Percentiles rank a stretch among this genome's conserved stretches.
Conservation (phyloP, 2,329 filamentous ascomycete species). For the Aspergillus aculeatinus region DNA sequence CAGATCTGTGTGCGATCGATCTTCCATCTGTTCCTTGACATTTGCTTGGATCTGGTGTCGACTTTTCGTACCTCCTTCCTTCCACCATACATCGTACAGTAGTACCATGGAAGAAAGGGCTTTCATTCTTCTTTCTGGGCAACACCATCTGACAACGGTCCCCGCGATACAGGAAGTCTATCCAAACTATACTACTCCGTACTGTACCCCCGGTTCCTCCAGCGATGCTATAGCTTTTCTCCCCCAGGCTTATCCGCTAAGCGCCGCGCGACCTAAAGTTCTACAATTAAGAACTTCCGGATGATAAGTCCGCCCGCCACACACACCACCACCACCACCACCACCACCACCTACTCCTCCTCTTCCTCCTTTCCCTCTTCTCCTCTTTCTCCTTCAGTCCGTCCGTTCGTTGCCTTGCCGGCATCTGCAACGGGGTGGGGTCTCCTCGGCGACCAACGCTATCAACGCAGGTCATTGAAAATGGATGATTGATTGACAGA, state of each 20-base stretch:
- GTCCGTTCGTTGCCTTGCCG: too few species aligned
- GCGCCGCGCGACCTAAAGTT: neutral
- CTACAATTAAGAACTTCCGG: neutral
- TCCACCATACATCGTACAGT: neutral
- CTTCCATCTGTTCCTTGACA: neutral
- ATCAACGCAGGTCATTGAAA: conserved; percentile 2
- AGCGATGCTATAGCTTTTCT: neutral
- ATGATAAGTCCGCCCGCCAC: neutral
- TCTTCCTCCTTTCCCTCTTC: too few species aligned
- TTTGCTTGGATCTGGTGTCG: neutral
- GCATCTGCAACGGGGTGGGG: conserved; percentile 9
- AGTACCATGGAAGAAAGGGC: neutral
- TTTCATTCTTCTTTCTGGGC: neutral
- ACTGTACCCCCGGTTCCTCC: neutral
- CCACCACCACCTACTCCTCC: neutral
- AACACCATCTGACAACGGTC: neutral
- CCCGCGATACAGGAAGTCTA: neutral
- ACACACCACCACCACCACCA: conserved; percentile 1
- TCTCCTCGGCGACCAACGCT: conserved; percentile 9
- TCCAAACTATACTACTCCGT: neutral
- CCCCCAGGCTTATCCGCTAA: conserved; percentile 5
- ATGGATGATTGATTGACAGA: neutral
- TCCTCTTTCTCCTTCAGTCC: neutral
- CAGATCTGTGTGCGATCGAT: neutral
- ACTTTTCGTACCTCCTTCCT: neutral